Conservation (phyloP, 768 basidiomycete species). For the Psilocybe azurescens region DNA sequence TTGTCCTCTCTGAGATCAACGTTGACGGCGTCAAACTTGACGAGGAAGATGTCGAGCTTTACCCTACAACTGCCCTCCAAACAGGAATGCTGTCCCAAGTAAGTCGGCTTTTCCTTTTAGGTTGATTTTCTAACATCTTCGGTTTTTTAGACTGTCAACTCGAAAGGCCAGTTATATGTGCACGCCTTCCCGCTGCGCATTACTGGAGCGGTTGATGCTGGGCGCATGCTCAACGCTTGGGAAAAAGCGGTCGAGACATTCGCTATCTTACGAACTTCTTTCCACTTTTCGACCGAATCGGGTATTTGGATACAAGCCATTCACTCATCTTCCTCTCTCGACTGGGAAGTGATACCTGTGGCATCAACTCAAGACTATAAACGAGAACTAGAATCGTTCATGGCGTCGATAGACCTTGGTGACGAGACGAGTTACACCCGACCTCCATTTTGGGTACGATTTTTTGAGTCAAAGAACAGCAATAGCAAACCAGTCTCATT, state of each 20-base stretch:
- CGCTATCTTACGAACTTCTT: constrained; percentile 52
- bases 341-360: constrained; percentile 27
- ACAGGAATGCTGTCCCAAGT: constrained; percentile 58
- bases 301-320: constrained; percentile 40
- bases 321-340: constrained; percentile 25
- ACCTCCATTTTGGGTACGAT: constrained; percentile 37
- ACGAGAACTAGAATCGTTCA: constrained; percentile 18
- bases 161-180: constrained; percentile 34
- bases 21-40: constrained; percentile 23
- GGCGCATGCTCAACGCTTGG: constrained; percentile 42
- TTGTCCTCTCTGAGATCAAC: constrained; percentile 13
- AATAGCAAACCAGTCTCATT: constrained; percentile 13
- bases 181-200: constrained; percentile 36
- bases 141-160: constrained; percentile 32
- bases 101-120: constrained; percentile 7
- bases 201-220: constrained; percentile 24
- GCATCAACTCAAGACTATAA: constrained; percentile 24
- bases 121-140: constrained; percentile 1
- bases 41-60: constrained; percentile 37
- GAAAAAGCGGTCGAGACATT: constrained; percentile 31
- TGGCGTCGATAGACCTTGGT: constrained; percentile 23
- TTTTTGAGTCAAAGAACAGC: constrained; percentile 21
- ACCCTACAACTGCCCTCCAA: constrained; percentile 49
- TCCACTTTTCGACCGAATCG: constrained; percentile 43
- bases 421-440: constrained; percentile 29